Percentiles rank a stretch among this genome's conserved stretches.
Conservation (phyloP, 2,329 filamentous ascomycete genomes). For the Phialemonium atrogriseum region DNA sequence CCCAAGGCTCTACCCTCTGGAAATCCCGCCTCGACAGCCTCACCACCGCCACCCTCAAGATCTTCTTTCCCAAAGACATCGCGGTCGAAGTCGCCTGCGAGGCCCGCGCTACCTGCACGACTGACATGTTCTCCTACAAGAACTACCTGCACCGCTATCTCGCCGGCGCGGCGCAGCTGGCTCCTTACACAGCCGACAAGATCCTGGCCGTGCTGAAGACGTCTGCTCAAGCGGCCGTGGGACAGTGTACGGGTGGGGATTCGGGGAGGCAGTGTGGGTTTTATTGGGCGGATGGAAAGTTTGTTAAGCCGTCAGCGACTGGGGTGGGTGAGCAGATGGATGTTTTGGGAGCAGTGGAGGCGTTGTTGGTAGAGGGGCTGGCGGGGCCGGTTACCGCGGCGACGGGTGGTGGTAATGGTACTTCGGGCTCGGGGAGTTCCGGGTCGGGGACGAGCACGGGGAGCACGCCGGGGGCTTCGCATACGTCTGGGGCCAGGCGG, state of each 20-base stretch:
- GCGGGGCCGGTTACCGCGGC: too few species aligned
- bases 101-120: slow-evolving; percentile 40
- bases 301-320: slow-evolving; percentile 35
- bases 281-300: slow-evolving; percentile 38
- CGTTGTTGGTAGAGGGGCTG: too few species aligned
- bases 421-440: too few species aligned
- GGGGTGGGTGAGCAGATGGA: slow-evolving; percentile 46
- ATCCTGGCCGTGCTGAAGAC: slow-evolving; percentile 36
- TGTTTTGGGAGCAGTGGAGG: slow-evolving; percentile 39
- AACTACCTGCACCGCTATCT: slow-evolving; percentile 45
- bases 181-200: slow-evolving; percentile 32
- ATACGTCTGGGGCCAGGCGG: too few species aligned
- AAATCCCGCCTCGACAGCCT: slow-evolving; percentile 38
- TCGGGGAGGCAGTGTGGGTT: too few species aligned
- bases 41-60: slow-evolving; percentile 25
- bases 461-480: too few species aligned
- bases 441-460: too few species aligned
- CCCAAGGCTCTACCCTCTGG: slow-evolving; percentile 43
- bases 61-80: slow-evolving; percentile 27
- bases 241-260: too few species aligned
- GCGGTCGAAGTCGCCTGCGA: slow-evolving; percentile 46
- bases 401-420: too few species aligned
- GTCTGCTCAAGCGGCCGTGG: slow-evolving; percentile 40
- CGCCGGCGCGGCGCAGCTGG: slow-evolving; percentile 37
- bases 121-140: slow-evolving; percentile 52